Conservation (phyloP, 192 early-diverging fungal genomes). For the Obelidium mucronatum region DNA sequence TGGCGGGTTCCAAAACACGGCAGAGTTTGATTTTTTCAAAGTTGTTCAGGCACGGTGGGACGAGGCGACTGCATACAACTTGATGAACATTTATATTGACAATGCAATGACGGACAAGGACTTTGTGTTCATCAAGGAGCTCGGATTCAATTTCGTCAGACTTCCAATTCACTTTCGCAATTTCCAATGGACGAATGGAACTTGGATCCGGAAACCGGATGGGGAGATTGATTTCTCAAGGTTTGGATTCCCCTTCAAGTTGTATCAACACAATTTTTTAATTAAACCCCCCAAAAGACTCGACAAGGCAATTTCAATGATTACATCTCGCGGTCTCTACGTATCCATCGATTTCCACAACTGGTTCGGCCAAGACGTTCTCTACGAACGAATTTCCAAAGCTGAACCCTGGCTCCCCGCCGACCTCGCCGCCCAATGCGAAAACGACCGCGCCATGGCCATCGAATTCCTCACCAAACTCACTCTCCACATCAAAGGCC, state of each 20-base stretch:
- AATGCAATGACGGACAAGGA: slow-evolving; percentile 4
- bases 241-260: too few relatives aligned
- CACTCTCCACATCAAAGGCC: background rate
- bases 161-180: background rate
- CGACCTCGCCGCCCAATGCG: background rate
- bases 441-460: background rate
- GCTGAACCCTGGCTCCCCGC: background rate
- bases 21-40: slow-evolving; percentile 7
- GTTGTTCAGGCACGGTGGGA: background rate
- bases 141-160: slow-evolving; percentile 2
- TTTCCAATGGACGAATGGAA: background rate
- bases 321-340: slow-evolving; percentile 1
- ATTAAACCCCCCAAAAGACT: too few relatives aligned
- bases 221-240: background rate
- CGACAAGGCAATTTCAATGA: background rate
- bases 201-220: background rate
- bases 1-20: too few relatives aligned
- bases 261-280: too few relatives aligned
- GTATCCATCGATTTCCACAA: background rate
- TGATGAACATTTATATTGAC: slow-evolving; percentile 4
- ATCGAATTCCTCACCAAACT: background rate
- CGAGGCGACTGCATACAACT: background rate
- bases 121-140: background rate
- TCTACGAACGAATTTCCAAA: background rate
- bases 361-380: background rate